Evolutionary conservation across 202 grass and related monocot species (phyloP), one percentile per base, ranked within the genome.

Genomic region (Miscanthus sacchariflorus): DNA sequence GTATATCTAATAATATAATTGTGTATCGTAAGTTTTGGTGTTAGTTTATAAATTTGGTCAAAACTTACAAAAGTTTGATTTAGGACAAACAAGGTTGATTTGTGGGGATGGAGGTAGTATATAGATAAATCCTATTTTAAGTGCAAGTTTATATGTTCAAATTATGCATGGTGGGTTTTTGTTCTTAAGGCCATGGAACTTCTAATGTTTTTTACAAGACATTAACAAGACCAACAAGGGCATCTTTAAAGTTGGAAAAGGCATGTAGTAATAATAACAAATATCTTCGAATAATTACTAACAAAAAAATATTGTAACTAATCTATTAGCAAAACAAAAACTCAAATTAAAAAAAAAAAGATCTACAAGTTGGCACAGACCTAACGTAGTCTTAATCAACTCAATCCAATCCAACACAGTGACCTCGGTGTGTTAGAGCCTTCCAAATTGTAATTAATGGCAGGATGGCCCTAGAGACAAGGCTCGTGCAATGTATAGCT

Each of bases 361-460:
- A 52, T 52, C 15, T 52, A 18, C 49, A 52, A 52, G 14, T 52
- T 52, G 49, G 13, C 14, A 54, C 50, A 43, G 42, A 43, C 81
- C 35, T 79, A 83, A 10, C 4, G 80, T 84, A 84, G 91, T 92
- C 87, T 75, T 93, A 88, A 86, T 91, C 85, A 78, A 89, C 64
- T 79, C 56, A 45, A 67, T 83, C 85, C 82, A 80, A 80, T 82
- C 79, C 83, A 79, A 86, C 69, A 56, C 5, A 56, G 15, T 56
- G 17, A 54, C 83, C 28, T 35, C 19, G 58, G 63, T 35, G 45
- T 33, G 68, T 79, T 84, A 86, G 82, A 70, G 82, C 70, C 81
- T 83, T 89, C 87, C 77, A 70, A 67, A 69, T 74, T 72, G 79
- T 86, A 90, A 85, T 82, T 86, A 84, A 78, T 85, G 72, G 46